phyloP scores from a whole-genome alignment of 2,329 filamentous ascomycete species.

The Onygenales sp. region DNA sequence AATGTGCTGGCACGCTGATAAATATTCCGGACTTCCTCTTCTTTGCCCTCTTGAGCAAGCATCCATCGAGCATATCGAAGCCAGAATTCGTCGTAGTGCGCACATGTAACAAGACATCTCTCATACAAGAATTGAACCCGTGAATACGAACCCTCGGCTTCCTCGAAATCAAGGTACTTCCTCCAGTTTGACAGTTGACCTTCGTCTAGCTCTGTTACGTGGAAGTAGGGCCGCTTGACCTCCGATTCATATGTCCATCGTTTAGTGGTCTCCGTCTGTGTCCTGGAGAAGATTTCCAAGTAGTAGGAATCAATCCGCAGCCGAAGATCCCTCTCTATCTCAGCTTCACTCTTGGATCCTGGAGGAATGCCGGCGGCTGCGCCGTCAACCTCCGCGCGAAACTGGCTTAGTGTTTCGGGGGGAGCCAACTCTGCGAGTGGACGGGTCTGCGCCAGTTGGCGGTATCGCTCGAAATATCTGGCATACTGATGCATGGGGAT shows the following conservation, averaged over 20 bases:
- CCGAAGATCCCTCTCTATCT: slow-evolving; percentile 75
- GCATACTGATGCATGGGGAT: slow-evolving; percentile 95
- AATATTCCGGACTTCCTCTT: slow-evolving; percentile 84
- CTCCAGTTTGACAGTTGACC: slow-evolving; percentile 81
- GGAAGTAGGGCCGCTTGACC: slow-evolving; percentile 93
- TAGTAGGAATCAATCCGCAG: slow-evolving; percentile 70
- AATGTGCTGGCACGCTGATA: slow-evolving; percentile 78
- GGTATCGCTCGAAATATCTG: slow-evolving; percentile 87
- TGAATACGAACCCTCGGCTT: slow-evolving; percentile 66
- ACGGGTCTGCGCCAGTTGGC: slow-evolving; percentile 61
- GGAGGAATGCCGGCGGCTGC: slow-evolving; percentile 33
- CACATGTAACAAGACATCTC: slow-evolving; percentile 82
- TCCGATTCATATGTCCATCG: slow-evolving; percentile 92
- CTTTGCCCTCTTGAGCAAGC: slow-evolving; percentile 66
- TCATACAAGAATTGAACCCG: slow-evolving; percentile 82
- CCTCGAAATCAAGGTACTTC: slow-evolving; percentile 94
- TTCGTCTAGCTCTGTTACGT: slow-evolving; percentile 85
- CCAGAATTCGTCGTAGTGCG: slow-evolving; percentile 97
- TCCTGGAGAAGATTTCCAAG: slow-evolving; percentile 69
- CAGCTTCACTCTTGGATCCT: slow-evolving; percentile 55
- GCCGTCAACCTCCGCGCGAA: slow-evolving; percentile 61
- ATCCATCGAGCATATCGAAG: slow-evolving; percentile 96
- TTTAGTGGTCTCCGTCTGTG: slow-evolving; percentile 80
- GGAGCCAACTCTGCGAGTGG: slow-evolving; percentile 66
- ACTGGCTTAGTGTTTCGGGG: slow-evolving; percentile 55